Conservation (phyloP, 176 grass and related monocot species). For the Oryza coarctata region DNA sequence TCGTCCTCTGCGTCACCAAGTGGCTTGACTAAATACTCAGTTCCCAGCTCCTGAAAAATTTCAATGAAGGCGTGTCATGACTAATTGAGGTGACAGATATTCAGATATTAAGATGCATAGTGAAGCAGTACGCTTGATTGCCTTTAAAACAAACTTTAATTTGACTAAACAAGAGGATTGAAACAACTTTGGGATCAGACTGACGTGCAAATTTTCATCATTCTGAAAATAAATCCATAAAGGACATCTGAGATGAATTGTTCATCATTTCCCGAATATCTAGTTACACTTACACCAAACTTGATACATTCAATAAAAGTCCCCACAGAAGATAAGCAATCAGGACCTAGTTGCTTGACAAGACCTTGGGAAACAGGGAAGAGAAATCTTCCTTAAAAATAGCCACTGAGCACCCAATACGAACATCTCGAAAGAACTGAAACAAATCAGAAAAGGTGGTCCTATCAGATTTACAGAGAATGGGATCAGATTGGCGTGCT, state of each 20-base stretch:
- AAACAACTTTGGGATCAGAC: constrained; percentile 38
- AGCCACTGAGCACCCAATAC: not conserved
- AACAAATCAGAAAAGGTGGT: not conserved
- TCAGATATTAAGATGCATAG: not conserved
- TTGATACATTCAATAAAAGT: not conserved
- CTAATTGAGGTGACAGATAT: not conserved
- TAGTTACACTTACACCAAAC: not conserved
- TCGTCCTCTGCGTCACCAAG: constrained; percentile 48
- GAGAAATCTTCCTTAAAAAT: not conserved
- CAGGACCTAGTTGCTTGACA: not conserved
- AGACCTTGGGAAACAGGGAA: not conserved
- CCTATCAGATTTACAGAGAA: not conserved
- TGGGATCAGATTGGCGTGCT: constrained; percentile 36
- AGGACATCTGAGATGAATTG: constrained; percentile 34
- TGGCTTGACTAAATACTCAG: constrained; percentile 44
- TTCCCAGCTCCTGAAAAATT: constrained; percentile 43
- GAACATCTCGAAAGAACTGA: not conserved
- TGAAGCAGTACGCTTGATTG: not conserved
- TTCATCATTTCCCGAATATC: constrained; percentile 39
- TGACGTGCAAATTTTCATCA: constrained; percentile 67
- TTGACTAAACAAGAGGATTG: not conserved
- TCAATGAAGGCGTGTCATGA: not conserved
- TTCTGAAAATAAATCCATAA: constrained; percentile 17
- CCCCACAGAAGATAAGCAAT: not conserved
- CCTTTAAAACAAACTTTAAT: not conserved